Base-by-base conservation (phyloP, 108 stramenopile species). In the Bacterosira constricta region DNA sequence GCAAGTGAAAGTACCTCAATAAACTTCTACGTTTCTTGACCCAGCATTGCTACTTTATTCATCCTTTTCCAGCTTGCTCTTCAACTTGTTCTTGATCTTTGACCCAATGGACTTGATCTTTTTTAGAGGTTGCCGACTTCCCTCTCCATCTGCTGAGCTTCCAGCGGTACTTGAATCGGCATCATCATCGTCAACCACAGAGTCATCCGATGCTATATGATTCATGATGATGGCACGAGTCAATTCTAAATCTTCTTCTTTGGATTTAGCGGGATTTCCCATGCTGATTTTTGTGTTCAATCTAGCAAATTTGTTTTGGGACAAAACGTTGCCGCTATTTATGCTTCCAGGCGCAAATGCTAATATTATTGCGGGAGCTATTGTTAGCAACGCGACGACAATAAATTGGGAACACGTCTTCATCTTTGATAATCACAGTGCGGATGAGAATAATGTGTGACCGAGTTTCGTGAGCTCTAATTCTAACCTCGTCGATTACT, bases 241-340 rank as follows among this genome's bases (percentile, higher is more conserved):
- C 36, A 88, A 44, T 54, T 89, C 87, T 49, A 92, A 60, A 76
- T 92, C 88, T 68, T 92, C 82, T 63, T 77, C 79, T 41, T 69
- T 39, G 36, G 58, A 55, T 47, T 66, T 73, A 15, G 79, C 79
- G 12, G 73, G 47, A 29, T 69, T 77, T 36, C 44, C 50, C 47
- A 31, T 39, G 35, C 50, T n/a, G 27, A 42, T 49, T 52, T 35
- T 56, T 13, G 57, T 23, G 12, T 54, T 2, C 13, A 35, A 46
- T 45, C 41, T 54, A 32, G 13, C 31, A n/a, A 29, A 55, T 35
- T 35, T 49, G 41, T 9, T 39, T 2, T 44, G 35, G 20, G 41
- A 25, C 4, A 35, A 44, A 18, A 39, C 15, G 17, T 38, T 66
- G 23, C 6, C 65, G 13, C 30, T 21, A 38, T 25, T 52, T 34